Evolutionary conservation across 192 early-diverging fungal species (phyloP), one percentile per base, ranked within the genome.

Genomic region (Haplosporangium gracile): DNA sequence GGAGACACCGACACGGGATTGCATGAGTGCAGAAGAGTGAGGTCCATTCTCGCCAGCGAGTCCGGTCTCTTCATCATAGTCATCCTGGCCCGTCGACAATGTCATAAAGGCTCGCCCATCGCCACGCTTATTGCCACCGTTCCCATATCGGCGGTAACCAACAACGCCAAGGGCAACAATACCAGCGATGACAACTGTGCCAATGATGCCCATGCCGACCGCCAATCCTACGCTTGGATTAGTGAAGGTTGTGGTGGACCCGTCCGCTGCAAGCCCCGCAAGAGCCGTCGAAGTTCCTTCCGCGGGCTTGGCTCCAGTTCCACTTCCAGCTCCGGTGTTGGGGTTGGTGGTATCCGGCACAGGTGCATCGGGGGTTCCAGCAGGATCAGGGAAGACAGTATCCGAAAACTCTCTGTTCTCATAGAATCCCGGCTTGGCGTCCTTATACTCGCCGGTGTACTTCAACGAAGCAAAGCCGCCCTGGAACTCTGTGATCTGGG

Each of bases 21-120:
- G 83, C 83, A 85, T 85, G 45, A 85, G 47, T 5, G 83, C 78
- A 8, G 83, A 85, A 5, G 84, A 81, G 57, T 86, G 84, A 34
- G 84, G 84, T 1, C 84, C 84, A 53, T 86, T 86, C 75, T 86
- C 84, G 39, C 79, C 84, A 36, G 78, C 71, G 49, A 80, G 68
- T 76, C 77, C 77, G 32, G 38, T 57, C 53, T 79, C 74, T 16
- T 86, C 84, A 60, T 86, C 84, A 40, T 80, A 75, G 36, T 85
- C 84, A 32, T 86, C 84, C 18, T 40, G 57, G 5, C 75, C 75
- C 15, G 69, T 80, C 1, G 78, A 24, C 13, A 86, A 53, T 2
- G 84, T 74, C 84, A 86, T 86, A 29, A 86, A 86, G 15, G 51
- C 70, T 11, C 80, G 26, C 68, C 81, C 75, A 2, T 77, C 75